Evolutionary conservation across 2,329 filamentous ascomycete genomes (phyloP).

Genomic region (Fusarium nelsonii): DNA sequence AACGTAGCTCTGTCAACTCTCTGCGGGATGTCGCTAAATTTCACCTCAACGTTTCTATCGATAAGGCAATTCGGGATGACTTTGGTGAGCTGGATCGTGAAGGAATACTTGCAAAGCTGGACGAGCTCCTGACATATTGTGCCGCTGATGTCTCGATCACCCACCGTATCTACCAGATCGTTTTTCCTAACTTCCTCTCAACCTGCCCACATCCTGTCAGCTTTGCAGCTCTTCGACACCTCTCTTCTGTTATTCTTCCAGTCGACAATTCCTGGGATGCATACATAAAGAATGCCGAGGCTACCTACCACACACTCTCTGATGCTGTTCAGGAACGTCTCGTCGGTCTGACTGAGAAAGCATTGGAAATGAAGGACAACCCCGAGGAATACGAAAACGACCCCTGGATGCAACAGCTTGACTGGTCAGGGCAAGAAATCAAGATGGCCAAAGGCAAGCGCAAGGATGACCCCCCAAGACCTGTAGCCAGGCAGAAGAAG

Average conservation of each 20-base stretch:
- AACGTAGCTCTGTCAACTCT: constrained; percentile 94
- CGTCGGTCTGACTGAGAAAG: constrained; percentile 78
- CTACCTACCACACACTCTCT: constrained; percentile 82
- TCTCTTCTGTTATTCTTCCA: constrained; percentile 93
- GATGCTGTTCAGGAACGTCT: constrained; percentile 83
- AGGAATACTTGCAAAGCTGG: constrained; percentile 77
- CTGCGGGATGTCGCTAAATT: constrained; percentile 96
- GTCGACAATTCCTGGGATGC: constrained; percentile 89
- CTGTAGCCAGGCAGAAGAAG: constrained; percentile 87
- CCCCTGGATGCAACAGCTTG: constrained; percentile 91
- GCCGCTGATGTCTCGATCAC: constrained; percentile 94
- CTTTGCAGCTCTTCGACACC: constrained; percentile 91
- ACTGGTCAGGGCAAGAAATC: constrained; percentile 95
- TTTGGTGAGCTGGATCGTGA: constrained; percentile 85
- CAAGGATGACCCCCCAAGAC: constrained; percentile 82
- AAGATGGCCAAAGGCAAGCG: constrained; percentile 93
- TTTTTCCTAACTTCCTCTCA: constrained; percentile 89
- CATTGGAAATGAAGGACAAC: constrained; percentile 78
- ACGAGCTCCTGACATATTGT: constrained; percentile 91
- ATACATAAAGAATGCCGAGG: constrained; percentile 87
- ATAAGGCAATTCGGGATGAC: constrained; percentile 87
- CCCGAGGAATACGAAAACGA: constrained; percentile 79
- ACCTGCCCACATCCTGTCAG: constrained; percentile 97
- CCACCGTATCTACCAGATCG: constrained; percentile 91
- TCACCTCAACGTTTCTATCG: constrained; percentile 89